Conservation (phyloP, 257 asterid genomes). For the Coffea canephora region DNA sequence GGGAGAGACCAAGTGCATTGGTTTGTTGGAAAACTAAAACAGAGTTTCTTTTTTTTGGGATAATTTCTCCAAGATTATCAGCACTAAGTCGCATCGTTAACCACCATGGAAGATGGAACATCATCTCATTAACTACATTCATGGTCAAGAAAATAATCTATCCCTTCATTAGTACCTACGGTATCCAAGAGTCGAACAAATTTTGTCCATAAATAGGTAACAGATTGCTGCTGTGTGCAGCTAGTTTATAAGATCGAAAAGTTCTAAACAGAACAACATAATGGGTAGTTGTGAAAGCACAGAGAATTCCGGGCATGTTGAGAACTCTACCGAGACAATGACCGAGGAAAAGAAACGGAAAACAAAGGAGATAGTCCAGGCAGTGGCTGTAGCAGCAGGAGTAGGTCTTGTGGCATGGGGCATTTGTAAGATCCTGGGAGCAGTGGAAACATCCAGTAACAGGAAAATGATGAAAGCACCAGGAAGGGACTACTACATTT, state of each 20-base stretch:
- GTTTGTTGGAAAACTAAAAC: not conserved
- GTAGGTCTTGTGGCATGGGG: conserved; percentile 4
- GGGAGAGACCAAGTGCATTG: not conserved
- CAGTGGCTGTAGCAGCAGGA: not conserved
- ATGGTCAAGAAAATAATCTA: not conserved
- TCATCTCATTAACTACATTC: not conserved
- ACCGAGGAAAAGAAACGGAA: not conserved
- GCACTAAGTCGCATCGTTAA: not conserved
- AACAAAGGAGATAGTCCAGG: not conserved
- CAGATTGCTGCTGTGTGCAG: not conserved
- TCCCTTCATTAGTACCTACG: not conserved
- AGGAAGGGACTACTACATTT: conserved; percentile 5
- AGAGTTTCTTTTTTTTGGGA: not conserved
- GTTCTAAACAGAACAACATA: not conserved
- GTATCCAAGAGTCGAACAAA: no score
- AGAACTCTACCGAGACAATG: not conserved
- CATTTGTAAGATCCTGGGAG: not conserved
- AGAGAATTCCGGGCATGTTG: not conserved
- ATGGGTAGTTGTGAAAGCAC: not conserved
- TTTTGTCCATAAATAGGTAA: not conserved
- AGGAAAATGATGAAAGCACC: conserved; percentile 24
- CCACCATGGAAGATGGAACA: not conserved
- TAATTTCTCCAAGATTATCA: not conserved
- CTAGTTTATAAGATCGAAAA: no score
- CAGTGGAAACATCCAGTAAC: not conserved